phyloP scores from a whole-genome alignment of 352 stramenopile genomes.

The Phytophthora hybrid region DNA sequence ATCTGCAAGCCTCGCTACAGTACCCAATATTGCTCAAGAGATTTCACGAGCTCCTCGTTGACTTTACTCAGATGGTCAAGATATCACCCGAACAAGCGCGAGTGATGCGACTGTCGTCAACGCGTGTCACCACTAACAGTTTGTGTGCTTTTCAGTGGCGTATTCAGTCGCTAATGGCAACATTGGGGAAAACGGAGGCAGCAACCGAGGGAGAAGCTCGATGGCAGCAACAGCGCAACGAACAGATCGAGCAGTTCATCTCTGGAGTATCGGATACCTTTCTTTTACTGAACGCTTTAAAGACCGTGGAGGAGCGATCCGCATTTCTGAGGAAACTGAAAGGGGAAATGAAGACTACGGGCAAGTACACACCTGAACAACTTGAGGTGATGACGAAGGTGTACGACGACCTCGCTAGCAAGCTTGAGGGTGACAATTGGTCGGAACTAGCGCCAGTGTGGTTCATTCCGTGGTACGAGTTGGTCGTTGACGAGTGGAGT shows the following conservation, averaged over 20 bases:
- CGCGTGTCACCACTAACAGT: too few species aligned
- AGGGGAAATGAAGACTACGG: not conserved
- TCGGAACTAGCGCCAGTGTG: not conserved
- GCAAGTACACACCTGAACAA: not conserved
- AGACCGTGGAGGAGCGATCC: not conserved
- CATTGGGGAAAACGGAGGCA: not conserved
- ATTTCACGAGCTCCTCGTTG: too few species aligned
- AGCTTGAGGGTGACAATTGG: not conserved
- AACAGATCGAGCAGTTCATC: too few species aligned
- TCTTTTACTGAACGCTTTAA: not conserved
- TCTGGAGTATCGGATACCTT: not conserved
- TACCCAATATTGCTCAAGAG: too few species aligned
- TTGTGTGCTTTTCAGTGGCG: too few species aligned
- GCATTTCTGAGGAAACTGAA: too few species aligned
- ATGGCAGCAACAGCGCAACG: not conserved
- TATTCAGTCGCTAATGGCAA: too few species aligned
- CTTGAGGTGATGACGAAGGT: not conserved
- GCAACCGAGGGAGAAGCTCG: too few species aligned
- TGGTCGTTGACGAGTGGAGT: not conserved
- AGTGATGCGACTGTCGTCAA: too few species aligned
- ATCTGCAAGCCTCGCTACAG: too few species aligned
- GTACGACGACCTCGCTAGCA: not conserved
- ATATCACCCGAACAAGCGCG: too few species aligned
- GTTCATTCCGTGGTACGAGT: not conserved
- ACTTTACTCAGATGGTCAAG: too few species aligned